Evolutionary conservation across 176 grass and related monocot species (phyloP).

Genomic region (Cenchrus fungigraminus): DNA sequence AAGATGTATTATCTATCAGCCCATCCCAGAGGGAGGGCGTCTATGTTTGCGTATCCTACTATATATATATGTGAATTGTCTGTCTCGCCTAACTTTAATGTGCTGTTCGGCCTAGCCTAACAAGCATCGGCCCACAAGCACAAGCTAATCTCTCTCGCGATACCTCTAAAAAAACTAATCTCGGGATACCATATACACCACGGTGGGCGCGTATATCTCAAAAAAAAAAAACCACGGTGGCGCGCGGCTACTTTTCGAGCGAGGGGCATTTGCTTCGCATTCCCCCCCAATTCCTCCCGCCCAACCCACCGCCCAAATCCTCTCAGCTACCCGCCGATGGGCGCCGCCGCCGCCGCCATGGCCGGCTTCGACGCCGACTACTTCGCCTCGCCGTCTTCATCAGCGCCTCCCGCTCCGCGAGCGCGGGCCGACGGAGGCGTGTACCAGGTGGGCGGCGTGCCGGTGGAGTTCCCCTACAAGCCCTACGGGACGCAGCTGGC

Average conservation of each 20-base stretch:
- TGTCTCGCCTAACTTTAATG: no score
- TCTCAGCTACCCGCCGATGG: slow-evolving; percentile 1
- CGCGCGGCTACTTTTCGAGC: slow-evolving; percentile 26
- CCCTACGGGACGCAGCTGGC: slow-evolving; percentile 95
- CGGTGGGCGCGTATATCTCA: not conserved
- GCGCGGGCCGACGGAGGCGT: slow-evolving; percentile 27
- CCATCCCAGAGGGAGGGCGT: no score
- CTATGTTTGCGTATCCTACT: no score
- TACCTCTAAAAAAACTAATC: no score
- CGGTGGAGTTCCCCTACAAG: slow-evolving; percentile 91
- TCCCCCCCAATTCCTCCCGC: slow-evolving; percentile 45
- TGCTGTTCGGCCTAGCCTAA: no score
- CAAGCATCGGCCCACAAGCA: not conserved
- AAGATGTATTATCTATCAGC: no score
- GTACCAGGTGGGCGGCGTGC: slow-evolving; percentile 83
- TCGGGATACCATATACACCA: not conserved
- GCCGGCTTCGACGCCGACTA: slow-evolving; percentile 37
- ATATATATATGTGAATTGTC: no score
- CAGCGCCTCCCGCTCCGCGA: slow-evolving; percentile 17
- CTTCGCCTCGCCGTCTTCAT: slow-evolving; percentile 35
- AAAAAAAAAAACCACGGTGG: not conserved
- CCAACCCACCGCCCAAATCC: not conserved
- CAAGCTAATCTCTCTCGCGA: not conserved
- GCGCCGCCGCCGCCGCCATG: not conserved
- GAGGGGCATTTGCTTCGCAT: slow-evolving; percentile 19